phyloP scores from a whole-genome alignment of 257 asterid species.

The Gentiana macrophylla region DNA sequence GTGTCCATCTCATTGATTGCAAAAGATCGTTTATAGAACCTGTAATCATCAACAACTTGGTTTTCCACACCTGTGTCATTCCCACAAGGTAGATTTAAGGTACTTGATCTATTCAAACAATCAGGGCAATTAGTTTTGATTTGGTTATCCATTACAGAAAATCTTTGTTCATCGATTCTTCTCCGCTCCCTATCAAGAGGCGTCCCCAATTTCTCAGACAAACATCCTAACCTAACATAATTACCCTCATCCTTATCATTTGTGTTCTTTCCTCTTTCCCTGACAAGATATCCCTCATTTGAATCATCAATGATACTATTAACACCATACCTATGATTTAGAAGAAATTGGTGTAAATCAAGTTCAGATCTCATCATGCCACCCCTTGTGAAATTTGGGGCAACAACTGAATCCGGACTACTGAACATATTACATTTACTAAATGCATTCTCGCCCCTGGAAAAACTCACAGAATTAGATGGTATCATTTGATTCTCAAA shows the following conservation, averaged over 20 bases:
- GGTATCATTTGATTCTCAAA: conserved; percentile 16
- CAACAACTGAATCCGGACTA: conserved; percentile 5
- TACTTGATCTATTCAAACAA: not conserved
- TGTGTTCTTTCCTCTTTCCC: conserved; percentile 16
- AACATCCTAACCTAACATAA: conserved; percentile 12
- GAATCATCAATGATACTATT: conserved; percentile 12
- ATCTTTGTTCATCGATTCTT: conserved; percentile 4
- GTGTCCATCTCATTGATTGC: conserved; percentile 1
- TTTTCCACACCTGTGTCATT: conserved; percentile 1
- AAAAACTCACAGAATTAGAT: conserved; percentile 14
- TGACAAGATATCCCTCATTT: conserved; percentile 19
- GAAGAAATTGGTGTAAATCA: conserved; percentile 13
- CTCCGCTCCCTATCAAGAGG: conserved; percentile 4
- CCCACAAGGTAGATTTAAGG: not conserved
- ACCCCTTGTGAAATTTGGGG: conserved; percentile 6
- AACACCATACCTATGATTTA: conserved; percentile 18
- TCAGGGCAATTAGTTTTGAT: conserved; percentile 6
- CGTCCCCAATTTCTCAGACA: conserved; percentile 1
- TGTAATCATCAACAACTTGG: not conserved
- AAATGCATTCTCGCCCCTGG: conserved; percentile 1
- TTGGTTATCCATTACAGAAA: not conserved
- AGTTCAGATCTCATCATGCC: conserved; percentile 20
- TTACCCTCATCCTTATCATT: conserved; percentile 20
- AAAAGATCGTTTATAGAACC: not conserved
- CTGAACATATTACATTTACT: conserved; percentile 16